Evolutionary conservation across 208 protist species (phyloP), one percentile per base, ranked within the genome.

Genomic region (Leptomonas seymouri): DNA sequence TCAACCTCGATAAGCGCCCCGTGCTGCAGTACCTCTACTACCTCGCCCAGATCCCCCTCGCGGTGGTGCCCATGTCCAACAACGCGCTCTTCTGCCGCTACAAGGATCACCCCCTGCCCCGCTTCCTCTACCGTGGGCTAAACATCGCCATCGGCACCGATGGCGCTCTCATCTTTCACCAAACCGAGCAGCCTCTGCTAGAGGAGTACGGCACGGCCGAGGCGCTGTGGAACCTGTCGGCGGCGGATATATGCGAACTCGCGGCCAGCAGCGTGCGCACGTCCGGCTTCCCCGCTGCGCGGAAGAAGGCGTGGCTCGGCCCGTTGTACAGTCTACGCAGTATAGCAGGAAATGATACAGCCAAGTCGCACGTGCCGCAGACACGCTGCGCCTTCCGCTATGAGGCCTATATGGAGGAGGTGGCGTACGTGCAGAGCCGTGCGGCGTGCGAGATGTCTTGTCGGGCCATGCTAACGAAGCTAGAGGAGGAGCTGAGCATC

Each of bases 11-110:
- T 54, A 83, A 97, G 41, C 80, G 80, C 20, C 95, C 98, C 0
- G 85, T 94, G 25, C 76, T 99, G 46, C 92, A 99, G 88, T 99
- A 99, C 75, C 84, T 99, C 30, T 99, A 98, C 78, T 99, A 99
- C 76, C 82, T 99, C 5, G 72, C 77, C 20, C 98, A 99, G 85
- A 93, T 99, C 59, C 98, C 97, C 23, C 84, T 99, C 12, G 95
- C 96, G 21, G 84, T 99, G 28, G 98, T 97, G 63, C 99, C 99
- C 36, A 84, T 99, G 28, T 98, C 90, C 72, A 99, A 99, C 86
- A 99, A 99, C 87, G 84, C 90, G 6, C 91, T 99, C 25, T 99
- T 99, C 80, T 90, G 99, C 46, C 79, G 90, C 27, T 99, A 99
- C 75, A 28, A 81, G 30, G 80, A 94, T 53, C 98, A 98, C 80